Percentiles rank a stretch among this genome's conserved stretches.
phyloP scores from a whole-genome alignment of 768 basidiomycete genomes.

The Suillus ampliporus region DNA sequence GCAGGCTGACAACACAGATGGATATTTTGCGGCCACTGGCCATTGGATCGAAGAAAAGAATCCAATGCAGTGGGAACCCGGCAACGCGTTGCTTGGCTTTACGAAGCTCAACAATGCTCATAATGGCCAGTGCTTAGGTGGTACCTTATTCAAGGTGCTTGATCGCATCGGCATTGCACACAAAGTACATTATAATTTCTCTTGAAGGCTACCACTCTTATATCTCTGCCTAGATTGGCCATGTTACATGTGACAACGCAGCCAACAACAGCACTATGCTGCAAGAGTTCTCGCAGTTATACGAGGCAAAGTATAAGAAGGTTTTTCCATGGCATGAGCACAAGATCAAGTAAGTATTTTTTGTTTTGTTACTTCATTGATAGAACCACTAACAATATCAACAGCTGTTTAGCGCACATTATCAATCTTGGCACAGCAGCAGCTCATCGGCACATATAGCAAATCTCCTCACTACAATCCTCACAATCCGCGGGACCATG shows the following conservation, averaged over 20 bases:
- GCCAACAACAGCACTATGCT: conserved; percentile 45
- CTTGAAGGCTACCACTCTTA: no score
- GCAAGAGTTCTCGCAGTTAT: conserved; percentile 23
- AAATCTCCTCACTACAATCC: neutral
- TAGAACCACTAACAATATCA: neutral
- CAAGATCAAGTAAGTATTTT: neutral
- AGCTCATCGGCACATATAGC: no score
- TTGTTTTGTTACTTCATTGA: neutral
- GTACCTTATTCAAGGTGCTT: conserved; percentile 42
- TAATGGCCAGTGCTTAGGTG: conserved; percentile 34
- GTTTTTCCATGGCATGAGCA: neutral
- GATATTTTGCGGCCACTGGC: conserved; percentile 46
- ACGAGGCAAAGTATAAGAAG: neutral
- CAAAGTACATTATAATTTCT: no score
- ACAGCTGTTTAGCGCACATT: conserved; percentile 39
- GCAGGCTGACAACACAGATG: conserved; percentile 44
- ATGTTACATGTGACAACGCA: conserved; percentile 45
- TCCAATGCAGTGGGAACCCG: conserved; percentile 31
- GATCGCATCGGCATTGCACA: conserved; percentile 31
- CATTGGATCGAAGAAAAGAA: conserved; percentile 43
- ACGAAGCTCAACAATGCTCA: conserved; percentile 44
- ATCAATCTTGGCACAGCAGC: conserved; percentile 41
- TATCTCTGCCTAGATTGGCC: no score
- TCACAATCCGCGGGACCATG: neutral
- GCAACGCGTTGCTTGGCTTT: conserved; percentile 43